Conservation (phyloP, 495 filamentous ascomycete species). For the Xylona heveae region DNA sequence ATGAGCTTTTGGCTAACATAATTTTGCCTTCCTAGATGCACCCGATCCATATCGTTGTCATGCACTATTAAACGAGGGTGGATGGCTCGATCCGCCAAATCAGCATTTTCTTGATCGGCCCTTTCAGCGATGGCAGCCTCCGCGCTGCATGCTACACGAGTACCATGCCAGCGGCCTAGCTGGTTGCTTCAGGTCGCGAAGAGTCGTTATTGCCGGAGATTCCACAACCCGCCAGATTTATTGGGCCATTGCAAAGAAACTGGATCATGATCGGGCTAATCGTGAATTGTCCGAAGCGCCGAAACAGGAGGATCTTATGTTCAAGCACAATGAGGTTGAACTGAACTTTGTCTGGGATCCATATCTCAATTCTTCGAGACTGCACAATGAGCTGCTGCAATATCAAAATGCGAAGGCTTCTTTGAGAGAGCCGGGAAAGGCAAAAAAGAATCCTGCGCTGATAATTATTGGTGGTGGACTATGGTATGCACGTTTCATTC, state of each 20-base stretch:
- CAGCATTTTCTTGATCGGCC: constrained; percentile 7
- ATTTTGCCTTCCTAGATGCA: constrained; percentile 14
- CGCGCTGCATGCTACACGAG: constrained; percentile 32
- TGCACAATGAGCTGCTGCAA: constrained; percentile 18
- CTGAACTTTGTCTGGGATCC: constrained; percentile 41
- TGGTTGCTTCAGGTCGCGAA: constrained; percentile 21
- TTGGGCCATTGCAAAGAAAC: constrained; percentile 28
- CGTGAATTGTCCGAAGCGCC: constrained; percentile 12
- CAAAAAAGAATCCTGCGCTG: constrained; percentile 7
- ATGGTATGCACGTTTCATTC: constrained; percentile 33
- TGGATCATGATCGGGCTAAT: constrained; percentile 19
- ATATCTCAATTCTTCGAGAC: constrained; percentile 30
- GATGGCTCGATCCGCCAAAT: constrained; percentile 25
- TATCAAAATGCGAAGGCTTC: constrained; percentile 6
- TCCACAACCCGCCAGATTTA: constrained; percentile 35
- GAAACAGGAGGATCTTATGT: constrained; percentile 24
- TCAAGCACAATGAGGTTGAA: constrained; percentile 17
- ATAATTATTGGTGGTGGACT: constrained; percentile 20
- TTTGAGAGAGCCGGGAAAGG: constrained; percentile 2
- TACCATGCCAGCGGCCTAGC: constrained; percentile 25
- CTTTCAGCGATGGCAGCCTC: constrained; percentile 31
- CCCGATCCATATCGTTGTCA: constrained; percentile 31
- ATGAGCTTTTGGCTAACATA: constrained; percentile 2
- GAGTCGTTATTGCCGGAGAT: constrained; percentile 37
- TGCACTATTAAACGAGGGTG: constrained; percentile 27